Conservation (phyloP, 2,329 filamentous ascomycete genomes). For the Salinomyces thailandicus region DNA sequence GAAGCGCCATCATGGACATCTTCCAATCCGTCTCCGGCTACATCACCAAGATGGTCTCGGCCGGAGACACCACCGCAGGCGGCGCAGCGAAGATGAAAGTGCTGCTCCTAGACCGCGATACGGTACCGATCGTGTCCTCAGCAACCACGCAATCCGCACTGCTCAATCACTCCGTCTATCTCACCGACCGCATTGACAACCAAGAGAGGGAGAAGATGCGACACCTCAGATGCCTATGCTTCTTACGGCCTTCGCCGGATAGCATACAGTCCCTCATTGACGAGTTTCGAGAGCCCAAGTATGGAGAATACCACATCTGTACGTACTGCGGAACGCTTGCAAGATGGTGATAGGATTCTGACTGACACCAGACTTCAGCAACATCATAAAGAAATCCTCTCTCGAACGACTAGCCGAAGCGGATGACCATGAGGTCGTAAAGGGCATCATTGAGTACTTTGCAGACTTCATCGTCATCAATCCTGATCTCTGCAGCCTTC, state of each 20-base stretch:
- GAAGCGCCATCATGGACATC: slow-evolving; percentile 74
- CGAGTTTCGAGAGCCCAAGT: slow-evolving; percentile 89
- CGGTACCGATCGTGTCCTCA: slow-evolving; percentile 84
- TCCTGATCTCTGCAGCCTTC: slow-evolving; percentile 55
- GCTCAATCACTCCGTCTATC: slow-evolving; percentile 92
- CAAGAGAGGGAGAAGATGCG: slow-evolving; percentile 90
- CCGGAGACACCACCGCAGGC: slow-evolving; percentile 51
- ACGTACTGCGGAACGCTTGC: slow-evolving; percentile 12
- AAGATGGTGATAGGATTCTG: slow-evolving; percentile 17
- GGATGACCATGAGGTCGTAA: slow-evolving; percentile 95
- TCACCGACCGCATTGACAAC: slow-evolving; percentile 93
- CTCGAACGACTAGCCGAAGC: slow-evolving; percentile 90
- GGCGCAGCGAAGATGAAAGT: slow-evolving; percentile 96
- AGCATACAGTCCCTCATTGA: slow-evolving; percentile 92
- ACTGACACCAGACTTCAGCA: slow-evolving; percentile 65
- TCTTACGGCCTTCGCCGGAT: slow-evolving; percentile 82
- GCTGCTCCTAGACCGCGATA: slow-evolving; percentile 83
- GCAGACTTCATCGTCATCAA: slow-evolving; percentile 94
- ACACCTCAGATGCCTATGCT: slow-evolving; percentile 85
- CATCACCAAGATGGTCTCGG: slow-evolving; percentile 89
- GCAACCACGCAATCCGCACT: slow-evolving; percentile 91
- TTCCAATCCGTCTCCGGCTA: slow-evolving; percentile 88
- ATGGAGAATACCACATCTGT: slow-evolving; percentile 91
- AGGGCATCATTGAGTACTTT: slow-evolving; percentile 88
- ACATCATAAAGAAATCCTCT: slow-evolving; percentile 92